These are phyloP conservation scores for Uronychia setigera DNA, from an alignment of 73 alveolate species.

Conservation along the genomic window DNA sequence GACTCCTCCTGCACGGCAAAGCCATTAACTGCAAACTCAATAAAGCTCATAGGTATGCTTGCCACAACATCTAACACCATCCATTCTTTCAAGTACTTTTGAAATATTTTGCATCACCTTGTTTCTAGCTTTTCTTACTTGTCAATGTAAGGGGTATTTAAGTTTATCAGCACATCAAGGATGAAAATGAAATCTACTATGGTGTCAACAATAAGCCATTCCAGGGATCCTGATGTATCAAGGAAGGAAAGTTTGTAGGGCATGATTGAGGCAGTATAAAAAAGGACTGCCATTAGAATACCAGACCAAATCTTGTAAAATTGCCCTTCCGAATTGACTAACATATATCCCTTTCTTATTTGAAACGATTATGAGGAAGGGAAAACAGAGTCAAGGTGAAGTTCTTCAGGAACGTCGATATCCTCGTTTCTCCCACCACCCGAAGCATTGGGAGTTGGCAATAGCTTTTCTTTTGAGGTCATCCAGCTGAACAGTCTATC, in stretches of 20 bases:
- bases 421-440: background rate
- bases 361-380: background rate
- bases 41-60: background rate
- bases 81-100: background rate
- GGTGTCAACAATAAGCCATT: background rate
- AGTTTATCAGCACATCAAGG: background rate
- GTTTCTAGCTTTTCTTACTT: background rate
- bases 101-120: background rate
- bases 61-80: background rate
- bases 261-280: background rate
- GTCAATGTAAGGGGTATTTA: background rate
- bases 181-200: background rate
- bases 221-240: background rate
- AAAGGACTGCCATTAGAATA: background rate
- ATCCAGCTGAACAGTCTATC: background rate
- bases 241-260: background rate
- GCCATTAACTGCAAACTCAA: background rate
- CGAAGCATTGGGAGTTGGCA: background rate
- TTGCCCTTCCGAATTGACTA: background rate
- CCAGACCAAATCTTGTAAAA: background rate
- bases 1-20: conserved; percentile 7
- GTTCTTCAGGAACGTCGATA: background rate
- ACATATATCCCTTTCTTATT: background rate
- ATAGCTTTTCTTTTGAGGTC: background rate
- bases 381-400: background rate